phyloP scores from a whole-genome alignment of 805 yeast genomes.

The Candida boleticola region DNA sequence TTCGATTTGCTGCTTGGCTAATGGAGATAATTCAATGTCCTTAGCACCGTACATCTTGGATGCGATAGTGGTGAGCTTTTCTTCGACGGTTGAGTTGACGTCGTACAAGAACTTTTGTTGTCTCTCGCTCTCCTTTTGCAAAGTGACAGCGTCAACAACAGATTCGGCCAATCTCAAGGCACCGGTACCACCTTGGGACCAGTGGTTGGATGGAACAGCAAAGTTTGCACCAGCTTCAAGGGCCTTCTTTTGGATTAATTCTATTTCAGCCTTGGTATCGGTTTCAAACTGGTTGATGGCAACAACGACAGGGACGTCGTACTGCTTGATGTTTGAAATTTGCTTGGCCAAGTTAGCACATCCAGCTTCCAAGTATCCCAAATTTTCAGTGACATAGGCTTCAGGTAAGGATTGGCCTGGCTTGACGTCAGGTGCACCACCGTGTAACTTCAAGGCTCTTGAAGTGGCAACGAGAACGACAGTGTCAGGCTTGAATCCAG shows the following conservation, averaged over 20 bases:
- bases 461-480: conserved; percentile 95
- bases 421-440: conserved; percentile 95
- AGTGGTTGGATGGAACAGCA: conserved; percentile 88
- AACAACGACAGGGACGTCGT: conserved; percentile 90
- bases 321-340: conserved; percentile 77
- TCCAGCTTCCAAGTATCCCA: conserved; percentile 74
- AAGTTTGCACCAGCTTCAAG: conserved; percentile 88
- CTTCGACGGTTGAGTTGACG: conserved; percentile 69
- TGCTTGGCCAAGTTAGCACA: conserved; percentile 89
- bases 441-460: conserved; percentile 94
- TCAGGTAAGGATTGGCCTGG: conserved; percentile 87
- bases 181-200: conserved; percentile 95
- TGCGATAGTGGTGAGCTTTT: conserved; percentile 77
- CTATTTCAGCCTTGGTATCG: conserved; percentile 79
- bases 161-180: conserved; percentile 82
- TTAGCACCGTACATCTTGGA: conserved; percentile 91
- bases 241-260: conserved; percentile 75
- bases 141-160: conserved; percentile 67
- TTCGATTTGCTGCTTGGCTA: conserved; percentile 78
- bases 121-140: conserved; percentile 29
- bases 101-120: conserved; percentile 62
- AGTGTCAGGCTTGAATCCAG: conserved; percentile 84
- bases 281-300: conserved; percentile 87
- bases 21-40: conserved; percentile 74
- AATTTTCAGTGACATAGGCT: conserved; percentile 78